Evolutionary conservation across 1,139 yeast genomes (phyloP).

Genomic region (Komagataea norvegica): DNA sequence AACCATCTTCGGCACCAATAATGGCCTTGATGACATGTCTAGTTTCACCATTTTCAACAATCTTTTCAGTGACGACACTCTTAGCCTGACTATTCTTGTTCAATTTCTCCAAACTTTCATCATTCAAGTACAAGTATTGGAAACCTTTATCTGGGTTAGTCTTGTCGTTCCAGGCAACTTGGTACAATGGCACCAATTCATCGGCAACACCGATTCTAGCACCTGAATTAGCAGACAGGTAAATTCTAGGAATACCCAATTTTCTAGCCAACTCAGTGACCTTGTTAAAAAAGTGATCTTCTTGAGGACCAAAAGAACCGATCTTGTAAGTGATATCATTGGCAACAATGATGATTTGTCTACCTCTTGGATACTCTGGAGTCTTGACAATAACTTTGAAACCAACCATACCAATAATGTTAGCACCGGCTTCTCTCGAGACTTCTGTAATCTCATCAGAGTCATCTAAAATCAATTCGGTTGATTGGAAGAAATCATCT

Average conservation of each 20-base stretch:
- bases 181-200: conserved; percentile 82
- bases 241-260: conserved; percentile 90
- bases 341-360: conserved; percentile 87
- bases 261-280: conserved; percentile 90
- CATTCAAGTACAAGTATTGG: conserved; percentile 75
- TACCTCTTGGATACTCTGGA: conserved; percentile 95
- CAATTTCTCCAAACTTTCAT: conserved; percentile 59
- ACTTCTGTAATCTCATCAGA: conserved; percentile 82
- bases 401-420: conserved; percentile 96
- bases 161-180: conserved; percentile 89
- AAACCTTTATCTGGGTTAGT: conserved; percentile 79
- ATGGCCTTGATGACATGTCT: conserved; percentile 78
- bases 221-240: conserved; percentile 96
- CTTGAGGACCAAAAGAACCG: conserved; percentile 98
- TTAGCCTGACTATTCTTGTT: conserved; percentile 55
- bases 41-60: conserved; percentile 80
- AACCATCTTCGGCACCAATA: conserved; percentile 91
- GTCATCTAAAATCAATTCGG: conserved; percentile 79
- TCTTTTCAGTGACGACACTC: conserved; percentile 69
- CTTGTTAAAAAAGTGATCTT: conserved; percentile 84
- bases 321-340: conserved; percentile 96
- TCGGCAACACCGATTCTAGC: conserved; percentile 98
- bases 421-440: conserved; percentile 93
- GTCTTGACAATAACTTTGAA: conserved; percentile 88
- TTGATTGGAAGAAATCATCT: conserved; percentile 70